Evolutionary conservation across 2,329 filamentous ascomycete genomes (phyloP), one percentile per base, ranked within the genome.

Genomic region (Aspergillus ochraceus): DNA sequence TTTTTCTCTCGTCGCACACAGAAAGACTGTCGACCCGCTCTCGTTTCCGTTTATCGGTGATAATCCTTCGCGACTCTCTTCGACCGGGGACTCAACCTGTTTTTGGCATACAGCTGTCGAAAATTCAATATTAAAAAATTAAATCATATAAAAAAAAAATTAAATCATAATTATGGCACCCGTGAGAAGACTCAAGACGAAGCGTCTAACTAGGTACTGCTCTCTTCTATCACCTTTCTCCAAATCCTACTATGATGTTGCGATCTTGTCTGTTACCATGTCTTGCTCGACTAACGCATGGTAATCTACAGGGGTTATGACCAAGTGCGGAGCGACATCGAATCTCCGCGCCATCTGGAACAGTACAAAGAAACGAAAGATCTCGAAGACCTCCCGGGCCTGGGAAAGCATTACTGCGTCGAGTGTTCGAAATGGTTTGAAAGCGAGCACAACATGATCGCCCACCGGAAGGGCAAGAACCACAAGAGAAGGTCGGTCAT

Each of bases 371-470:
- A 87, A 53, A 86, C 88, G 49, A 96, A 97, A 73, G 86, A 89
- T 6, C 79, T 85, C 22, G 94, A 98, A 73, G 95, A 98, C 70
- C 83, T 97, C 39, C 95, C 95, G 3, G 94, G 88, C 0, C 82
- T 97, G 52, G 95, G 95, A 26, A 84, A 87, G 68, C 88, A 88
- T 74, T 98, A 97, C 77, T 99, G 95, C 76, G 83, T 90, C 17
- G 90, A 97, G 77, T 99, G 95, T 76, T 90, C 95, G 64, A 98
- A 96, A 80, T 98, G 91, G 89, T 98, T 96, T 75, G 94, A 98
- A 76, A 90, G 88, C 53, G 90, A 95, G 66, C 77, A 84, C 68
- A 96, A 91, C 68, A 80, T 96, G 59, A 81, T 84, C 39, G 83
- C 86, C 29, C 95, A 99, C 78, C 83, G 83, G 59, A 91, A 90